Conservation (phyloP, 176 grass and related monocot species). For the Dactylis glomerata region DNA sequence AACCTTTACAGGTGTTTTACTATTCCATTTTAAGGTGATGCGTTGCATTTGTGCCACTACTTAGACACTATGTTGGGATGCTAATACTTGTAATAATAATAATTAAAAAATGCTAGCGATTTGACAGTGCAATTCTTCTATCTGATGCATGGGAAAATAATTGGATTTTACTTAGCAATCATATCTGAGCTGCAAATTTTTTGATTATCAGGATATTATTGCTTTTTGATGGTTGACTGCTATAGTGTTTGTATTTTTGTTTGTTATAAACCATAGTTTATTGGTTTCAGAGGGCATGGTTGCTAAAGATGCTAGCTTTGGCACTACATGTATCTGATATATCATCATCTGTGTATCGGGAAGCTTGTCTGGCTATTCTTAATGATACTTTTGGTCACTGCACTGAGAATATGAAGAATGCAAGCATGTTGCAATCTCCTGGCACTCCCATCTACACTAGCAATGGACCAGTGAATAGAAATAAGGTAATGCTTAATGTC, state of each 20-base stretch:
- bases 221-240: neutral
- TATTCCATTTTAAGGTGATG: neutral
- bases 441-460: slow-evolving; percentile 16
- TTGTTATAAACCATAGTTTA: slow-evolving; percentile 34
- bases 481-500: slow-evolving; percentile 42
- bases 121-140: neutral
- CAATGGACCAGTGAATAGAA: slow-evolving; percentile 39
- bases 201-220: neutral
- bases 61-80: neutral
- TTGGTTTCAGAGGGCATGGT: slow-evolving; percentile 81
- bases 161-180: neutral
- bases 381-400: slow-evolving; percentile 58
- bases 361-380: slow-evolving; percentile 78
- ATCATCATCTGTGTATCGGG: slow-evolving; percentile 61
- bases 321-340: slow-evolving; percentile 91
- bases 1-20: neutral
- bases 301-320: slow-evolving; percentile 85
- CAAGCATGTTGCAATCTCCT: slow-evolving; percentile 36
- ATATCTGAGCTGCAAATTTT: neutral
- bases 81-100: neutral
- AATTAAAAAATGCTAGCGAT: neutral
- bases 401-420: slow-evolving; percentile 29
- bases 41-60: slow-evolving; percentile 1
- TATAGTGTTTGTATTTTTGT: slow-evolving; percentile 15
- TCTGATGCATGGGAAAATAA: neutral